Base-by-base conservation (phyloP, 2,329 filamentous ascomycete species). In the Cercospora brassicicola region DNA sequence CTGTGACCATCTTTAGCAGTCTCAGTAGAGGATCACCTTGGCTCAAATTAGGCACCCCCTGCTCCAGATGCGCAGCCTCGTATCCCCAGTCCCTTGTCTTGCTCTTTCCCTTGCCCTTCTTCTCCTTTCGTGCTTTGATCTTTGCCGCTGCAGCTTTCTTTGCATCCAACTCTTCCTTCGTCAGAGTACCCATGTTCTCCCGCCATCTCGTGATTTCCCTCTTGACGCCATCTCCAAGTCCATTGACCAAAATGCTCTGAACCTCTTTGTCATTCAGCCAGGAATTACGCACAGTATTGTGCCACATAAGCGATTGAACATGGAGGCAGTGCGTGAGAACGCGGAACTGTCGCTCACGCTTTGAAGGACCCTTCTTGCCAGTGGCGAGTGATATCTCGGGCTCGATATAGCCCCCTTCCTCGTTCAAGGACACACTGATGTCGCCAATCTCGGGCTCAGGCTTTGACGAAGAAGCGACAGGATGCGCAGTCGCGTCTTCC, bases 321-420 rank as follows among this genome's bases (percentile, higher is more conserved):
- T 99, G 95, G 73, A 97, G 85, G 73, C 92, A 91, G 79, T 99
- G 95, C 0, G 93, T 93, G 3, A 89, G 85, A 36, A 89, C 86
- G 28, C 95, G 87, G 65, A 94, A 91, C 68, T 89, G 87, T 62
- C 92, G 88, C 76, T 97, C 93, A 30, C 91, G 88, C 80, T 97
- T 97, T 2, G 91, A 91, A 0, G 92, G 91, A 0, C 93, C 94
- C 77, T 94, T 97, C 79, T 92, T 97, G 18, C 81, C 79, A 80
- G 74, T 71, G 23, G 77, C 57, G 72, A 81, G 73, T 76, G 79
- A 72, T 73, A 82, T 78, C 73, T 82, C 68, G 11, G 80, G 78
- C 42, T 80, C 78, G 7, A 79, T 79, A 59, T 81, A 79, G 59
- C 74, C 80, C 33, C 79, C 80, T 62, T 78, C 76, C 11, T 78